A percentile compares a stretch with the other conserved stretches of the same genome.
Conservation (phyloP, 176 grass and related monocot species). For the Calamus simplicifolius region DNA sequence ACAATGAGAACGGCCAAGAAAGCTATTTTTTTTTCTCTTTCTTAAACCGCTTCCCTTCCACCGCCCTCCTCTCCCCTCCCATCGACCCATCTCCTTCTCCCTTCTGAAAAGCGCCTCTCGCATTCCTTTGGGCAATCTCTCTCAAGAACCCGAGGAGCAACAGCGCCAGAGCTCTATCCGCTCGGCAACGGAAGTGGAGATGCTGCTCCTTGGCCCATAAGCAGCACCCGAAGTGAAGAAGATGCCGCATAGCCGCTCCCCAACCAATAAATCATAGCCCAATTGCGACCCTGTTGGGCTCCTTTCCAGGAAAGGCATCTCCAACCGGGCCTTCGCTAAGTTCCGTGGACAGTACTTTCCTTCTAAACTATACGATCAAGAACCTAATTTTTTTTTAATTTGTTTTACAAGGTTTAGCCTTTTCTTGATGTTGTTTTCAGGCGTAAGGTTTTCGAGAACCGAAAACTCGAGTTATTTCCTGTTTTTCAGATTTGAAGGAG, state of each 20-base stretch:
- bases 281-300: slow-evolving; percentile 58
- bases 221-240: slow-evolving; percentile 14
- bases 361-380: too few species aligned
- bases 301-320: slow-evolving; percentile 53
- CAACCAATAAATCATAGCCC: slow-evolving; percentile 12
- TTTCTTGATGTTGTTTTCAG: slow-evolving; percentile 18
- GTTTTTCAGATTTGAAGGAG: slow-evolving; percentile 75
- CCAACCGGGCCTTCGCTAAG: slow-evolving; percentile 64
- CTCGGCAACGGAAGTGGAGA: not conserved
- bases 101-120: not conserved
- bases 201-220: slow-evolving; percentile 22
- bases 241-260: slow-evolving; percentile 18
- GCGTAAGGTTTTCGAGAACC: slow-evolving; percentile 73
- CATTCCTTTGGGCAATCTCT: not conserved
- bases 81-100: not conserved
- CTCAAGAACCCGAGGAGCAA: slow-evolving; percentile 1
- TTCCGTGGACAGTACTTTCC: slow-evolving; percentile 60
- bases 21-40: too few species aligned
- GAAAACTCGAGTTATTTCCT: slow-evolving; percentile 61
- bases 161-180: slow-evolving; percentile 10
- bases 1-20: too few species aligned
- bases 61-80: not conserved
- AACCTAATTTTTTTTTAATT: not conserved
- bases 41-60: too few species aligned
- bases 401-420: slow-evolving; percentile 11